Evolutionary conservation across 2,329 filamentous ascomycete genomes (phyloP).

Genomic region (Botrytis tulipae): DNA sequence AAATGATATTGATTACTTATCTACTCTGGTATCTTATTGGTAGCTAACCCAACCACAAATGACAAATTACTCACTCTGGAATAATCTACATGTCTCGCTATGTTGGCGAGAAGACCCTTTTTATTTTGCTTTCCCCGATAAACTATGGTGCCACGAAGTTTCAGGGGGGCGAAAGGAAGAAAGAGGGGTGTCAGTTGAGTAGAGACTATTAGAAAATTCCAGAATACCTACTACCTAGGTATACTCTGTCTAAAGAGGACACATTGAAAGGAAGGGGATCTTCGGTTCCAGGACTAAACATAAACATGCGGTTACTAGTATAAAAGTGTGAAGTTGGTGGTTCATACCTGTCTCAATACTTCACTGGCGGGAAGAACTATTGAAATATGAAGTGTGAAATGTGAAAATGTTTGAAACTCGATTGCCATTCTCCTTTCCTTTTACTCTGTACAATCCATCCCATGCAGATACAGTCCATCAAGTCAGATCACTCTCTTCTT

Average conservation of each 20-base stretch:
- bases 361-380: neutral
- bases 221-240: neutral
- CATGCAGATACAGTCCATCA: too few species aligned
- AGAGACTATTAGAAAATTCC: neutral
- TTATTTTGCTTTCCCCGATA: neutral
- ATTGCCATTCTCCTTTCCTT: neutral
- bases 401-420: neutral
- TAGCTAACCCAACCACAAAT: neutral
- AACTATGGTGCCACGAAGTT: slow-evolving; percentile 11
- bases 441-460: neutral
- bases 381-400: neutral
- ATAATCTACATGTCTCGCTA: neutral
- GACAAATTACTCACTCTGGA: neutral
- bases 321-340: neutral
- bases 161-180: neutral
- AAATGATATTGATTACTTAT: neutral
- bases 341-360: neutral
- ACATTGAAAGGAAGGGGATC: neutral
- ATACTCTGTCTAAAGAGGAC: neutral
- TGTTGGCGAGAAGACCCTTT: slow-evolving; percentile 3
- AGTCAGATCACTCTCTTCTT: neutral
- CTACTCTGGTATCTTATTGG: too few species aligned
- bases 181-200: neutral
- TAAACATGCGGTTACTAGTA: neutral
- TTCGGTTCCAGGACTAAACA: neutral